Conservation (phyloP, 805 yeast species). For the Candida endomychidarum region DNA sequence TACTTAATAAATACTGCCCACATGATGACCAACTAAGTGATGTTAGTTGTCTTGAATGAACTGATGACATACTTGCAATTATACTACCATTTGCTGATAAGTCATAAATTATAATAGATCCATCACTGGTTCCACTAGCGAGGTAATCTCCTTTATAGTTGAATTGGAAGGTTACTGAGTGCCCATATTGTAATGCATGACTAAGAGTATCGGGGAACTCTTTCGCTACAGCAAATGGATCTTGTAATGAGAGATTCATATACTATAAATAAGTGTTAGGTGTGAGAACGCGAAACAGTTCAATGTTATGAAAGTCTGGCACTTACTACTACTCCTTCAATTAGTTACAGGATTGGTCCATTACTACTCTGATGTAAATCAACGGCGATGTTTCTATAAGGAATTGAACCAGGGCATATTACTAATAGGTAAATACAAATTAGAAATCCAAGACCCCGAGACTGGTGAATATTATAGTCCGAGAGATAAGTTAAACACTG, state of each 20-base stretch:
- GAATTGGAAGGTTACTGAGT: conserved; percentile 65
- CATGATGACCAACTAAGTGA: conserved; percentile 72
- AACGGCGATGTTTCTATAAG: conserved; percentile 55
- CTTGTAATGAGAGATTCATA: conserved; percentile 81
- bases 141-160: conserved; percentile 79
- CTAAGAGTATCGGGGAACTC: conserved; percentile 88
- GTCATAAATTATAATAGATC: conserved; percentile 72
- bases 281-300: not conserved
- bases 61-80: conserved; percentile 50
- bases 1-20: conserved; percentile 66
- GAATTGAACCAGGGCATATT: conserved; percentile 52
- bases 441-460: conserved; percentile 44
- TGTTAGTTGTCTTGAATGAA: conserved; percentile 73
- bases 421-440: conserved; percentile 48
- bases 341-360: conserved; percentile 28
- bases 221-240: conserved; percentile 87
- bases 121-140: conserved; percentile 77
- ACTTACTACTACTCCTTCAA: conserved; percentile 1
- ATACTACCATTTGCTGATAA: conserved; percentile 64
- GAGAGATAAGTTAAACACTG: conserved; percentile 26
- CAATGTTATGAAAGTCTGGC: not conserved
- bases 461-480: conserved; percentile 32
- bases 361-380: conserved; percentile 52
- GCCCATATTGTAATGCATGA: conserved; percentile 65
- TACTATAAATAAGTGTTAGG: not conserved